Conservation (phyloP, 768 basidiomycete species). For the Mycena leptocephala region DNA sequence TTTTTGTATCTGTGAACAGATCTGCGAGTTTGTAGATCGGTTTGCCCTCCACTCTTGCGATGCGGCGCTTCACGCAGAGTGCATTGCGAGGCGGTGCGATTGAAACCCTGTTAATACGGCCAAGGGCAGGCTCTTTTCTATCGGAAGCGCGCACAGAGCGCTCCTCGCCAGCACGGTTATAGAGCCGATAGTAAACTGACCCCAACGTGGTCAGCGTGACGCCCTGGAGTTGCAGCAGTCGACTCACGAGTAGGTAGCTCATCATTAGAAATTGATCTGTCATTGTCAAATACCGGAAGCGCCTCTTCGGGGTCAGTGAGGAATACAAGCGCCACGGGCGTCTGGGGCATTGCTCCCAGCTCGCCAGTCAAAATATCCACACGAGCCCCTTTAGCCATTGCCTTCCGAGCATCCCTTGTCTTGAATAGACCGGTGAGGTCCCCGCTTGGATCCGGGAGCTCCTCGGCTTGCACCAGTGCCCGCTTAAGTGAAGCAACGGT, state of each 20-base stretch:
- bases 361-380: conserved; percentile 8
- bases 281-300: background rate
- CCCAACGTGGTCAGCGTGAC: background rate
- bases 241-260: background rate
- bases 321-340: conserved; percentile 15
- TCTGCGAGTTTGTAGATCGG: conserved; percentile 2
- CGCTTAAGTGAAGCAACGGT: too few relatives aligned
- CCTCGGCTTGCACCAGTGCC: too few relatives aligned
- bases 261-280: background rate
- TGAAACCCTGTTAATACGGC: background rate
- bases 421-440: background rate
- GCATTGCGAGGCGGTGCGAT: conserved; percentile 17
- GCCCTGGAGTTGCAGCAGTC: background rate
- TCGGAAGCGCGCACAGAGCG: background rate
- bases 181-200: conserved; percentile 25
- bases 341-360: conserved; percentile 15
- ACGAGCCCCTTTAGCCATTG: background rate
- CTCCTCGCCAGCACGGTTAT: conserved; percentile 1
- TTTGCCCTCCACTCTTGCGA: conserved; percentile 10
- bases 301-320: background rate
- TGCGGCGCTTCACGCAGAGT: conserved; percentile 6
- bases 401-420: background rate
- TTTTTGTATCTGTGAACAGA: conserved; percentile 3
- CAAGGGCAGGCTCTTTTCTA: background rate
- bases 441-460: background rate